These are phyloP conservation scores for Aspergillus tamarii DNA, from an alignment of 2,329 filamentous ascomycete genomes.

Conservation along the genomic window DNA sequence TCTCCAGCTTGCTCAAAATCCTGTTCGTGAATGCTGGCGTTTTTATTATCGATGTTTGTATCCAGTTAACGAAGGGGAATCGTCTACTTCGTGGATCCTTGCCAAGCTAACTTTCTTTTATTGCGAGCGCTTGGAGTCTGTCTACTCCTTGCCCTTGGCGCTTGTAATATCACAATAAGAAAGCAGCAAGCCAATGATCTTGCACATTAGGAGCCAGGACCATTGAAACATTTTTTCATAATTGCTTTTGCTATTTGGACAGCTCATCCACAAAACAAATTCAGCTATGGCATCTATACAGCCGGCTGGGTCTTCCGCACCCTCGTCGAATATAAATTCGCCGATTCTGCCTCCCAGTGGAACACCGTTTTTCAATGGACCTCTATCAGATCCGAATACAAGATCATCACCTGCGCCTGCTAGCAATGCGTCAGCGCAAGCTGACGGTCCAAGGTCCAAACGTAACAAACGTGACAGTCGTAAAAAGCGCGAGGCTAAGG, in stretches of 20 bases:
- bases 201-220: not conserved
- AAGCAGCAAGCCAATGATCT: not conserved
- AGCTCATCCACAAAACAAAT: not conserved
- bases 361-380: constrained; percentile 32
- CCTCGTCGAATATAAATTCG: constrained; percentile 43
- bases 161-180: not conserved
- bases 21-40: not conserved
- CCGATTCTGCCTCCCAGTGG: constrained; percentile 33
- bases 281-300: constrained; percentile 37
- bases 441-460: constrained; percentile 38
- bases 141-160: not conserved
- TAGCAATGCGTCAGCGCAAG: constrained; percentile 32
- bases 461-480: constrained; percentile 48
- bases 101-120: not conserved
- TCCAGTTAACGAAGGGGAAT: not conserved
- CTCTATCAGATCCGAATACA: constrained; percentile 33
- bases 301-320: constrained; percentile 37
- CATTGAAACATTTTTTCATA: not conserved
- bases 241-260: not conserved
- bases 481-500: constrained; percentile 49
- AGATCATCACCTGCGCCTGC: constrained; percentile 40
- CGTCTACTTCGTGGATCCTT: not conserved
- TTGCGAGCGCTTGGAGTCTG: not conserved
- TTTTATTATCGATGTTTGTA: not conserved
- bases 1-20: not conserved